Conservation (phyloP, 164 flowering plant genomes). For the Magnolia officinalis region DNA sequence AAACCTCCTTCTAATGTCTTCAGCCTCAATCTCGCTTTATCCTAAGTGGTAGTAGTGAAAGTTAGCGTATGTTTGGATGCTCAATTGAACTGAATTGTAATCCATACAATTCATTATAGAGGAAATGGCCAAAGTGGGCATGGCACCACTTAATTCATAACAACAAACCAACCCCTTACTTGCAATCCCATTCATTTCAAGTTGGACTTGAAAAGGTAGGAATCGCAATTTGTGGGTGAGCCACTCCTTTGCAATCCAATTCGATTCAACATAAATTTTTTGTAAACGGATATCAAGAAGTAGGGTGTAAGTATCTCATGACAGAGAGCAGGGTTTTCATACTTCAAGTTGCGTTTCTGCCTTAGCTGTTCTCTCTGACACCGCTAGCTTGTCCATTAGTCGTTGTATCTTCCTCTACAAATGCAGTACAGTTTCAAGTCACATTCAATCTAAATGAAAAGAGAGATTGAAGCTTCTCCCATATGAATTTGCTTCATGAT, state of each 20-base stretch:
- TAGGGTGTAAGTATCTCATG: neutral
- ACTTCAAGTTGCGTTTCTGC: conserved; percentile 93
- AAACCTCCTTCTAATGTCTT: conserved; percentile 82
- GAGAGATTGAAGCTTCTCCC: neutral
- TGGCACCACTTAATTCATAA: too few species aligned
- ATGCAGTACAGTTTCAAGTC: neutral
- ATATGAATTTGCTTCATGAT: too few species aligned
- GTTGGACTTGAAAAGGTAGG: too few species aligned
- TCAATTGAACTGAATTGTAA: neutral
- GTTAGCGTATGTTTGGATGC: neutral
- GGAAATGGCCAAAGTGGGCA: neutral
- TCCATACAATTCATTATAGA: neutral
- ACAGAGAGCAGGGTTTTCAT: conserved; percentile 3
- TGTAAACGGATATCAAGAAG: too few species aligned
- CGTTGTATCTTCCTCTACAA: conserved; percentile 78
- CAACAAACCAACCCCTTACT: neutral
- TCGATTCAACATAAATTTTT: too few species aligned
- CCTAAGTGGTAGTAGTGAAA: conserved; percentile 32
- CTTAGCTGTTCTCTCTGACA: conserved; percentile 81
- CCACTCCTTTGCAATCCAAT: too few species aligned
- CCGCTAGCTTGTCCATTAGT: conserved; percentile 63
- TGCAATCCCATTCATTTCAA: neutral
- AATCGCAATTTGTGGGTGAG: too few species aligned
- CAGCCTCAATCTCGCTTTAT: conserved; percentile 70
- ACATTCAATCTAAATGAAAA: neutral